These are phyloP conservation scores for Pyrrhoderma noxium DNA, from an alignment of 1,284 basidiomycete genomes.

Conservation along the genomic window DNA sequence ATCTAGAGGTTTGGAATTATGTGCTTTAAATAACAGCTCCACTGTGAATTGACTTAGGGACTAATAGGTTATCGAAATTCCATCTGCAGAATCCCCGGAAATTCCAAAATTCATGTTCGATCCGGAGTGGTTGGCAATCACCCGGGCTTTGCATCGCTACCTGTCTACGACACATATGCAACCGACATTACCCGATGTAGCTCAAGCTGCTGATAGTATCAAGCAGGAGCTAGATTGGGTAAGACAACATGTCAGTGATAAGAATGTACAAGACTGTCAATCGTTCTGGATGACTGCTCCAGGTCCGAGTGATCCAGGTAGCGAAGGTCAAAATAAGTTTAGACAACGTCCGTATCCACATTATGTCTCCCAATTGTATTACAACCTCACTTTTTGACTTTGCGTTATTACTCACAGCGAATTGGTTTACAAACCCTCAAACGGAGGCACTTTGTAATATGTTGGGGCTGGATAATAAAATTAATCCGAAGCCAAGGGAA, in stretches of 20 bases:
- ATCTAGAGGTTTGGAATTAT: slow-evolving; percentile 62
- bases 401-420: slow-evolving; percentile 36
- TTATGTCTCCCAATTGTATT: background rate
- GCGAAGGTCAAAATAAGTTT: slow-evolving; percentile 30
- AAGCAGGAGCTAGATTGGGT: slow-evolving; percentile 65
- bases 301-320: slow-evolving; percentile 33
- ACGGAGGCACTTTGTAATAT: slow-evolving; percentile 82
- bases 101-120: slow-evolving; percentile 58
- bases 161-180: slow-evolving; percentile 52
- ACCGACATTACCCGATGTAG: slow-evolving; percentile 51
- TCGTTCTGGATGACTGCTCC: slow-evolving; percentile 72
- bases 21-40: too few relatives aligned
- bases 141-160: slow-evolving; percentile 76
- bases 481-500: slow-evolving; percentile 39
- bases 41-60: too few relatives aligned
- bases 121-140: slow-evolving; percentile 91
- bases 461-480: slow-evolving; percentile 74
- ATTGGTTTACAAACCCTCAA: slow-evolving; percentile 85
- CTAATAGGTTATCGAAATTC: slow-evolving; percentile 65
- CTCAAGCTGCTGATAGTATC: slow-evolving; percentile 52
- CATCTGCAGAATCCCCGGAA: slow-evolving; percentile 23
- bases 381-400: slow-evolving; percentile 16
- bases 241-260: slow-evolving; percentile 37
- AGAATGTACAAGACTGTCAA: slow-evolving; percentile 55
- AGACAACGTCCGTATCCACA: slow-evolving; percentile 43